phyloP scores from a whole-genome alignment of 2,329 filamentous ascomycete genomes.

The Penicillium sp. region DNA sequence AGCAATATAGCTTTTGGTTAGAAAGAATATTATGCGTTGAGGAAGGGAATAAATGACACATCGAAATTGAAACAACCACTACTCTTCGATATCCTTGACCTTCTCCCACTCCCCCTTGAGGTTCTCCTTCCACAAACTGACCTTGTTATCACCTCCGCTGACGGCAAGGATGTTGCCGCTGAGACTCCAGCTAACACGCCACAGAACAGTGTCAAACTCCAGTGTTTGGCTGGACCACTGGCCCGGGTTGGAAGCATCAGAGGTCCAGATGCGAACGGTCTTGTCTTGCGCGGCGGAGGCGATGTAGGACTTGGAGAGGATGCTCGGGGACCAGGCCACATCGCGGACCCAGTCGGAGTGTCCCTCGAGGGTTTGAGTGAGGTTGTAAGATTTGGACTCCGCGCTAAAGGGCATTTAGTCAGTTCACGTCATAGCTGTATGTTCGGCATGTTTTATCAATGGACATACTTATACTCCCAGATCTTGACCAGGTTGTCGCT shows the following conservation, averaged over 20 bases:
- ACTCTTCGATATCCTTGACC: constrained; percentile 93
- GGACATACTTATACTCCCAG: constrained; percentile 64
- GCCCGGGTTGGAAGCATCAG: constrained; percentile 54
- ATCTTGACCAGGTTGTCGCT: constrained; percentile 90
- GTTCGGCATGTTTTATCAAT: background rate
- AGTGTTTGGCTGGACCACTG: constrained; percentile 81
- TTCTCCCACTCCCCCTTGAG: constrained; percentile 93
- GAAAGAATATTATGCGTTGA: constrained; percentile 10
- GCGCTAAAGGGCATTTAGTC: constrained; percentile 27
- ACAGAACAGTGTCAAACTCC: constrained; percentile 78
- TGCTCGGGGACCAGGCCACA: constrained; percentile 91
- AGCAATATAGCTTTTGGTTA: background rate
- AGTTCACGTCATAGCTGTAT: constrained; percentile 1
- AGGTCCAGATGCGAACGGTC: constrained; percentile 95
- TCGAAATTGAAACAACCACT: constrained; percentile 12
- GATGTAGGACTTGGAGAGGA: constrained; percentile 92
- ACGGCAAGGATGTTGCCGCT: constrained; percentile 94
- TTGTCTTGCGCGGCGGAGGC: constrained; percentile 92
- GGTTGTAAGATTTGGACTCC: constrained; percentile 47
- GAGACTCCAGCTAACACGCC: constrained; percentile 95
- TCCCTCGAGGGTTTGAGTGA: constrained; percentile 56
- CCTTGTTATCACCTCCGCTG: constrained; percentile 89
- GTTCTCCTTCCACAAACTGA: constrained; percentile 97
- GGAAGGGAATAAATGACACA: constrained; percentile 14
- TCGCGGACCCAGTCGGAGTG: constrained; percentile 96